Conservation (phyloP, 2,329 filamentous ascomycete genomes). For the Teratosphaeria gauchensis region DNA sequence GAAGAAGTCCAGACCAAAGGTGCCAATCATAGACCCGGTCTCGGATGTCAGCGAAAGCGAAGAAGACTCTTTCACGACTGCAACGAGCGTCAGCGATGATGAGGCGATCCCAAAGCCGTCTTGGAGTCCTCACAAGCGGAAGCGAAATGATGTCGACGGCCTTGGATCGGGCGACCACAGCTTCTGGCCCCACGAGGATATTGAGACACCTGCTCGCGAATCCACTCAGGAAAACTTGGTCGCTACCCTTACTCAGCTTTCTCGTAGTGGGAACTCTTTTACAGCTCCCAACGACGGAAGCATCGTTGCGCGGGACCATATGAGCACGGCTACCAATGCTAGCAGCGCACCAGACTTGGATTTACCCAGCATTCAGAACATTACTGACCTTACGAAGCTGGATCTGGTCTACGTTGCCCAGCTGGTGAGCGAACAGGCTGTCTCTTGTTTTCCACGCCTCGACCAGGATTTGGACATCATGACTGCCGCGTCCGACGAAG, state of each 20-base stretch:
- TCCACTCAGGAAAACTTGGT: not conserved
- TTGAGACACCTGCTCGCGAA: not conserved
- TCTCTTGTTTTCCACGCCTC: constrained; percentile 8
- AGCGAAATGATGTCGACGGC: constrained; percentile 6
- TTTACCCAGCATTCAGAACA: constrained; percentile 6
- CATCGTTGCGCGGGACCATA: not conserved
- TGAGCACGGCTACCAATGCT: not conserved
- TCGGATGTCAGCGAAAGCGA: constrained; percentile 12
- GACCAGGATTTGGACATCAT: constrained; percentile 1
- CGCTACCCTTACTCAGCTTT: not conserved
- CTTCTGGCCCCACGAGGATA: not conserved
- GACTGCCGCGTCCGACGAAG: not conserved
- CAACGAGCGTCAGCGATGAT: constrained; percentile 12
- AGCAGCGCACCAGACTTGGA: too few relatives aligned
- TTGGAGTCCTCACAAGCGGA: constrained; percentile 19
- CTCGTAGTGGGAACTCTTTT: not conserved
- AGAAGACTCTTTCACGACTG: constrained; percentile 17
- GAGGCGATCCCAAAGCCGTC: constrained; percentile 13
- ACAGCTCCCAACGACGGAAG: not conserved
- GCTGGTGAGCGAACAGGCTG: constrained; percentile 24
- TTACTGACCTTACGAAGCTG: constrained; percentile 14
- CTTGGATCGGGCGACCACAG: not conserved
- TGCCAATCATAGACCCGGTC: not conserved
- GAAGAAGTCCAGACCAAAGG: constrained; percentile 5
- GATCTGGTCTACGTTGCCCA: constrained; percentile 26